These are phyloP conservation scores for Chlamydomonas sp. DNA, from an alignment of 139 green algal genomes.

Conservation along the genomic window DNA sequence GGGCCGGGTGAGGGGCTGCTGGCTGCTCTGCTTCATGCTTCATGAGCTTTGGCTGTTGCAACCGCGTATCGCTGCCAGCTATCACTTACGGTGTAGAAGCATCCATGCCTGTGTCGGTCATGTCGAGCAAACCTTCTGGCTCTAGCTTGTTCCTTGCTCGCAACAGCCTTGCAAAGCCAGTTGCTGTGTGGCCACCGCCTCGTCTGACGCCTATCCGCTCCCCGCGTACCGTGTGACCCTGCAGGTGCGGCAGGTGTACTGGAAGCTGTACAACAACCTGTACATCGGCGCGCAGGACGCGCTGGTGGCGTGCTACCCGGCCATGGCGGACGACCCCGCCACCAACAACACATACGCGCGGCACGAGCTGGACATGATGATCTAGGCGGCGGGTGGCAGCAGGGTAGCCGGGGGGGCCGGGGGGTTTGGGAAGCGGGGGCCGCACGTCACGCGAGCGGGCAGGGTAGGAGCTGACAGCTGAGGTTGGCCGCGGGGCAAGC, in stretches of 20 bases:
- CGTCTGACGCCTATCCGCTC: not conserved
- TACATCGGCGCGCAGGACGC: conserved; percentile 96
- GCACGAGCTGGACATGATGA: conserved; percentile 94
- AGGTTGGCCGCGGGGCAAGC: too few species aligned
- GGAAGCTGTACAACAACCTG: conserved; percentile 98
- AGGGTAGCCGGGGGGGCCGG: not conserved
- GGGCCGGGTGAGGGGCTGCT: too few species aligned
- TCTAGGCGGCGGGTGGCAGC: conserved; percentile 63
- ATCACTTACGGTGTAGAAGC: too few species aligned
- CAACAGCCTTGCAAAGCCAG: too few species aligned
- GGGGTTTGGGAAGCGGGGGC: not conserved
- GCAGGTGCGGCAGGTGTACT: conserved; percentile 95
- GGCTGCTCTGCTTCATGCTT: too few species aligned
- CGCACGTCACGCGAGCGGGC: not conserved
- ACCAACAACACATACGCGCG: conserved; percentile 86
- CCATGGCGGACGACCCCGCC: conserved; percentile 73
- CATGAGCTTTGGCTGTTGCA: too few species aligned
- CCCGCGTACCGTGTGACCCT: not conserved
- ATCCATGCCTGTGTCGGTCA: too few species aligned
- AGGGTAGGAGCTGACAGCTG: too few species aligned
- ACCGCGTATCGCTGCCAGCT: too few species aligned
- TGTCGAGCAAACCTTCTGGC: too few species aligned
- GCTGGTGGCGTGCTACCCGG: conserved; percentile 86
- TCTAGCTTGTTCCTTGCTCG: too few species aligned
- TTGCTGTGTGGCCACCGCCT: too few species aligned